Conservation (phyloP, 2,329 filamentous ascomycete species). For the Aspergillus felis region DNA sequence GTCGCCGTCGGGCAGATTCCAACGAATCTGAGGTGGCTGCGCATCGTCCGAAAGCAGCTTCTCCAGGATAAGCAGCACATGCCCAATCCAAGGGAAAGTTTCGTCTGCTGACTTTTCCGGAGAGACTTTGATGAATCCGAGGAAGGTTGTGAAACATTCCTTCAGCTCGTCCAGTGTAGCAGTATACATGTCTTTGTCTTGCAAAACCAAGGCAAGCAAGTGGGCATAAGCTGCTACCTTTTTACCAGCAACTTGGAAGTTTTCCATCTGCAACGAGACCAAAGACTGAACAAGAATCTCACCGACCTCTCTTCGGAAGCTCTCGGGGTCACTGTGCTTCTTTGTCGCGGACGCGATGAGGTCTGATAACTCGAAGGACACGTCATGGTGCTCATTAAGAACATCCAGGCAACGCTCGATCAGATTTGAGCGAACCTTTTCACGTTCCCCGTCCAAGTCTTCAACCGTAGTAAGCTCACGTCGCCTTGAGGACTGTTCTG, state of each 20-base stretch:
- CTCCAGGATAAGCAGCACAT: conserved; percentile 85
- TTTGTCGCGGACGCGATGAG: conserved; percentile 70
- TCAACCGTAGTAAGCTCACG: conserved; percentile 58
- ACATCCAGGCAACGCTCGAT: conserved; percentile 90
- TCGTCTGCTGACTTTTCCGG: conserved; percentile 67
- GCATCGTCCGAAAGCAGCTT: conserved; percentile 85
- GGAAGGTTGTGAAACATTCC: conserved; percentile 69
- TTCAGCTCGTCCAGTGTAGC: conserved; percentile 70
- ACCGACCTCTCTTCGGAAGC: conserved; percentile 68
- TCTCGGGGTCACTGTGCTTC: conserved; percentile 57
- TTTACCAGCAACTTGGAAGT: conserved; percentile 53
- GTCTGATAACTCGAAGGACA: conserved; percentile 87
- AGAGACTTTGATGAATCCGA: conserved; percentile 70
- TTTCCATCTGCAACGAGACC: conserved; percentile 60
- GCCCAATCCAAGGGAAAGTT: conserved; percentile 87
- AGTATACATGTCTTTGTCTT: conserved; percentile 75
- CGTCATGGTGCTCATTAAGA: conserved; percentile 78
- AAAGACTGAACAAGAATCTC: conserved; percentile 80
- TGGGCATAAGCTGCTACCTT: conserved; percentile 91
- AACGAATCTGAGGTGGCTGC: conserved; percentile 69
- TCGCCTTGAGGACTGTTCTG: conserved; percentile 22
- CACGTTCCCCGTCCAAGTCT: conserved; percentile 72
- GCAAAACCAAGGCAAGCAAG: conserved; percentile 79
- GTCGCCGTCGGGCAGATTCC: conserved; percentile 56
- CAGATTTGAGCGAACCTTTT: conserved; percentile 67